Evolutionary conservation across 441 rosid species (phyloP).

Genomic region (Isatis lusitanica): DNA sequence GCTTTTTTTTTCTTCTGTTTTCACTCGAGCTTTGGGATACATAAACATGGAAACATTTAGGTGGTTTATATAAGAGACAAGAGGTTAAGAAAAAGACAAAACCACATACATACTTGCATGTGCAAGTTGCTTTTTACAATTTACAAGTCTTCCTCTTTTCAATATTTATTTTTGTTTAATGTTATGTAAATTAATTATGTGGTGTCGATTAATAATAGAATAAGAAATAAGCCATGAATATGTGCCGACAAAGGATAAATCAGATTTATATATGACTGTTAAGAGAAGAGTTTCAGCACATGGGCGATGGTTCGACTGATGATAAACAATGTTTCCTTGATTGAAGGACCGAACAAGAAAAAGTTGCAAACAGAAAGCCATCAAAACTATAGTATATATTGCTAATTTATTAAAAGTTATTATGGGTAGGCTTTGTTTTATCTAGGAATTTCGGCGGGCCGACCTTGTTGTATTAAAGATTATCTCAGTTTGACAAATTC

Average conservation of each 20-base stretch:
- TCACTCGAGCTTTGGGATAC: conserved; percentile 27
- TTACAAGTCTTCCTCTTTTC: conserved; percentile 11
- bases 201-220: neutral
- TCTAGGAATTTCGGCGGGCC: conserved; percentile 21
- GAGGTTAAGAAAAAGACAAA: conserved; percentile 35
- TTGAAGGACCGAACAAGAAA: conserved; percentile 18
- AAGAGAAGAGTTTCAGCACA: conserved; percentile 25
- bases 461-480: conserved; percentile 21
- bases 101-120: conserved; percentile 37
- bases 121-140: conserved; percentile 26
- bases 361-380: conserved; percentile 4
- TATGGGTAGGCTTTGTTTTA: conserved; percentile 26
- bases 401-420: neutral
- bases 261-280: conserved; percentile 18
- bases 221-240: conserved; percentile 6
- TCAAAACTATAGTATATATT: neutral
- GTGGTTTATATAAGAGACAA: conserved; percentile 44
- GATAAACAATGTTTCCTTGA: conserved; percentile 32
- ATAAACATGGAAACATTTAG: conserved; percentile 12
- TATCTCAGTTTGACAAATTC: conserved; percentile 16
- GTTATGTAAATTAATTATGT: neutral
- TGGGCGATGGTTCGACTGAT: conserved; percentile 32
- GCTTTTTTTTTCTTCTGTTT: no score
- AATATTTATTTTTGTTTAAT: neutral
- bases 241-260: conserved; percentile 36